Evolutionary conservation across 2,329 filamentous ascomycete genomes (phyloP).

Genomic region (Truncatella angustata): DNA sequence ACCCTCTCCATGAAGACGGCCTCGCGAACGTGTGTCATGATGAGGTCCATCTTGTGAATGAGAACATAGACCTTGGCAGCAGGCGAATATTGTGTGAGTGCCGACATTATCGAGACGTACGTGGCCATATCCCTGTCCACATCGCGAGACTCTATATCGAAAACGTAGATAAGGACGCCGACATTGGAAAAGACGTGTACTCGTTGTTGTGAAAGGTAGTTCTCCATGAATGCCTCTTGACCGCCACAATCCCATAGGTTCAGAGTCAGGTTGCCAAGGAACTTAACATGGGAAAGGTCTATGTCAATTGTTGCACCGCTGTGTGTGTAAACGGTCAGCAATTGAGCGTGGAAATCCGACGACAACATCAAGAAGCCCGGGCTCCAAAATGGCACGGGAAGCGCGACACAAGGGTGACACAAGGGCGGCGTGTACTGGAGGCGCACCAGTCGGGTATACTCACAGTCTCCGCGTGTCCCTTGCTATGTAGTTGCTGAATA

Average conservation of each 20-base stretch:
- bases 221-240: slow-evolving; percentile 98
- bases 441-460: slow-evolving; percentile 25
- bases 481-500: slow-evolving; percentile 98
- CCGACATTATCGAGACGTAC: slow-evolving; percentile 86
- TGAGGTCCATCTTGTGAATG: slow-evolving; percentile 98
- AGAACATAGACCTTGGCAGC: slow-evolving; percentile 87
- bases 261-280: slow-evolving; percentile 94
- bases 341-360: background rate
- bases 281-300: slow-evolving; percentile 97
- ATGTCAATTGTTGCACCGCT: slow-evolving; percentile 95
- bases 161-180: slow-evolving; percentile 97
- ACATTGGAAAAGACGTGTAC: slow-evolving; percentile 96
- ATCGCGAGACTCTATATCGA: slow-evolving; percentile 95
- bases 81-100: slow-evolving; percentile 80
- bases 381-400: too few species aligned
- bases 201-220: slow-evolving; percentile 93
- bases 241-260: slow-evolving; percentile 99
- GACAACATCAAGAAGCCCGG: too few species aligned
- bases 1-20: slow-evolving; percentile 83
- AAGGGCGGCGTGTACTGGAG: too few species aligned
- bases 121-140: slow-evolving; percentile 90
- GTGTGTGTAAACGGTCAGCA: background rate
- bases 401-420: too few species aligned
- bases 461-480: slow-evolving; percentile 86
- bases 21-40: slow-evolving; percentile 75